These are phyloP conservation scores for Euphorbia schlechtendalii DNA, from an alignment of 441 rosid species.

Conservation along the genomic window DNA sequence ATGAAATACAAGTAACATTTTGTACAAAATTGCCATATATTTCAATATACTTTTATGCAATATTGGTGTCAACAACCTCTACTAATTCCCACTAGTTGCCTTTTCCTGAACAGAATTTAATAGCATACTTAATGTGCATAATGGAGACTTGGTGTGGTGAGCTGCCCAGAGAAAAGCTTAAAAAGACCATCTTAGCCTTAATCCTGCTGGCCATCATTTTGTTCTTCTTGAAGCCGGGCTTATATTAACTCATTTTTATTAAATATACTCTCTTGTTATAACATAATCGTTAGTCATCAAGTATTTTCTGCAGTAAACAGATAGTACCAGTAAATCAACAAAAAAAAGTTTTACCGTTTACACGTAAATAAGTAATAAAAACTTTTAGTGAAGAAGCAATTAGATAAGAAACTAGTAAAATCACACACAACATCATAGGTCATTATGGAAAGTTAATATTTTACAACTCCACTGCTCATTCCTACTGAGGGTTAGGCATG, in stretches of 20 bases:
- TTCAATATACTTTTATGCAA: no score
- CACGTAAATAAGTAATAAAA: background rate
- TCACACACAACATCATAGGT: conserved; percentile 5
- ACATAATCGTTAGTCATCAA: no score
- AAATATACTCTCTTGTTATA: no score
- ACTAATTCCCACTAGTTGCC: no score
- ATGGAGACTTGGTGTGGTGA: conserved; percentile 25
- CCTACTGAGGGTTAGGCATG: conserved; percentile 37
- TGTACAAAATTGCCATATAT: no score
- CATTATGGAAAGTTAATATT: conserved; percentile 10
- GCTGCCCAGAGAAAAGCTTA: conserved; percentile 18
- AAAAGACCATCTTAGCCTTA: conserved; percentile 21
- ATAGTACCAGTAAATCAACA: no score
- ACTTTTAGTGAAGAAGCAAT: background rate
- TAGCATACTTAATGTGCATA: conserved; percentile 18
- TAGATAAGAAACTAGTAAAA: background rate
- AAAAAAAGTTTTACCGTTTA: background rate
- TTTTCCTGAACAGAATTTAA: conserved; percentile 29
- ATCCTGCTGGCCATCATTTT: conserved; percentile 24
- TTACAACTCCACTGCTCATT: conserved; percentile 28
- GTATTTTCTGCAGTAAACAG: no score
- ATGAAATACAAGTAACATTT: no score
- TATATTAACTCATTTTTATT: background rate
- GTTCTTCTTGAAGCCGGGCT: conserved; percentile 27
- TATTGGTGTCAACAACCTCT: no score